Evolutionary conservation across 495 filamentous ascomycete species (phyloP).

Genomic region (Hypoxylon crocopeplum): DNA sequence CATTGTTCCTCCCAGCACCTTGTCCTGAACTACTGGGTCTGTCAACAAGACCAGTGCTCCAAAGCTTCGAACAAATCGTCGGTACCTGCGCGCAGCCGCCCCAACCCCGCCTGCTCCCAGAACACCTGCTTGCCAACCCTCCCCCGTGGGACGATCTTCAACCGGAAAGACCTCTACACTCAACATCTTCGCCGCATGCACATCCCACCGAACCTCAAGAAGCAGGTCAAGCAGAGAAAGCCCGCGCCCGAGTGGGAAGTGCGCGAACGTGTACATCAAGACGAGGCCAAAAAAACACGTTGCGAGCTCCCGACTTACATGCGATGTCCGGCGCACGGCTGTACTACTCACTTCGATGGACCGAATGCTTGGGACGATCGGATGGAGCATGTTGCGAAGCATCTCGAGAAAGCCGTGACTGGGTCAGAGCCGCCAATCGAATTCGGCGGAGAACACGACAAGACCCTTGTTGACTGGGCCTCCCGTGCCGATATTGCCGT

Average conservation of each 20-base stretch:
- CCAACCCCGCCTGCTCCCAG: slow-evolving; percentile 48
- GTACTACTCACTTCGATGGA: slow-evolving; percentile 66
- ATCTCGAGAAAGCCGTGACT: slow-evolving; percentile 66
- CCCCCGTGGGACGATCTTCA: slow-evolving; percentile 71
- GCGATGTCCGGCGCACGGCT: slow-evolving; percentile 68
- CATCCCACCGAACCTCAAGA: slow-evolving; percentile 51
- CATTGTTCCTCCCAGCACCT: slow-evolving; percentile 86
- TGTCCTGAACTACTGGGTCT: slow-evolving; percentile 79
- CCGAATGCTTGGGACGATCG: slow-evolving; percentile 75
- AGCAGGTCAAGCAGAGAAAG: slow-evolving; percentile 48
- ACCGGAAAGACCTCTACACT: slow-evolving; percentile 91
- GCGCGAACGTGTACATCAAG: slow-evolving; percentile 56
- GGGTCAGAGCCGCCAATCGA: slow-evolving; percentile 41
- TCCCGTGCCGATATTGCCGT: slow-evolving; percentile 46
- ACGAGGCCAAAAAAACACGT: slow-evolving; percentile 64
- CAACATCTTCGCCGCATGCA: slow-evolving; percentile 93
- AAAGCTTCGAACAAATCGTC: slow-evolving; percentile 41
- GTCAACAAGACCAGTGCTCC: slow-evolving; percentile 70
- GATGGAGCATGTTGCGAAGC: slow-evolving; percentile 91
- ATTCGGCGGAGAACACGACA: slow-evolving; percentile 49
- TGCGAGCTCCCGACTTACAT: slow-evolving; percentile 67
- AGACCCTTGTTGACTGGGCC: slow-evolving; percentile 55
- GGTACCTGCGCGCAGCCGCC: slow-evolving; percentile 14
- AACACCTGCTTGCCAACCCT: slow-evolving; percentile 28
- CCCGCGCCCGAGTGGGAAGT: slow-evolving; percentile 49